Evolutionary conservation across 2,329 filamentous ascomycete genomes (phyloP).

Genomic region (Penicillium expansum): DNA sequence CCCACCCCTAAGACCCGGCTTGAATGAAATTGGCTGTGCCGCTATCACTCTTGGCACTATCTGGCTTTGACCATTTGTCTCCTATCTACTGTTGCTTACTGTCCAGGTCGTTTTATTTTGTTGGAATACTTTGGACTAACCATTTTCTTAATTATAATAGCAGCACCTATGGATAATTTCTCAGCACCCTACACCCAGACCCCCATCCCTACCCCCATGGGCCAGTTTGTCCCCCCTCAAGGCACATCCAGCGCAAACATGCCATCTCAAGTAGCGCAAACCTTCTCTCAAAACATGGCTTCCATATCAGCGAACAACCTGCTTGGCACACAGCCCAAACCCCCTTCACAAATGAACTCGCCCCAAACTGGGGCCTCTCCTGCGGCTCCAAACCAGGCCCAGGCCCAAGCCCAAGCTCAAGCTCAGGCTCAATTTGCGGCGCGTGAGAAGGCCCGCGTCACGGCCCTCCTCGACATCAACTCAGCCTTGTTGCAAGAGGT

Average conservation of each 20-base stretch:
- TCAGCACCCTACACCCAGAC: slow-evolving; percentile 36
- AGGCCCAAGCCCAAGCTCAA: slow-evolving; percentile 29
- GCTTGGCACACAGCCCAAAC: slow-evolving; percentile 30
- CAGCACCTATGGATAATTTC: slow-evolving; percentile 39
- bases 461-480: slow-evolving; percentile 49
- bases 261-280: slow-evolving; percentile 33
- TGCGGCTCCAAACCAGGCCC: slow-evolving; percentile 11
- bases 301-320: slow-evolving; percentile 36
- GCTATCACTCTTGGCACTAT: slow-evolving; percentile 10
- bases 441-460: slow-evolving; percentile 48
- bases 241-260: slow-evolving; percentile 29
- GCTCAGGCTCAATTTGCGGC: slow-evolving; percentile 35
- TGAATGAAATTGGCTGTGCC: slow-evolving; percentile 3
- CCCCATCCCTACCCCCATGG: slow-evolving; percentile 31
- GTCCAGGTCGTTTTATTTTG: not conserved
- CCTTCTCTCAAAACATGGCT: slow-evolving; percentile 38
- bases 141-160: slow-evolving; percentile 14
- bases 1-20: slow-evolving; percentile 2
- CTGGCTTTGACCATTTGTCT: slow-evolving; percentile 3
- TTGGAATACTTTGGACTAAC: slow-evolving; percentile 17
- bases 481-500: slow-evolving; percentile 49
- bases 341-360: slow-evolving; percentile 18
- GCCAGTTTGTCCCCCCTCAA: slow-evolving; percentile 29
- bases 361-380: slow-evolving; percentile 10
- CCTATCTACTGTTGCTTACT: not conserved